Evolutionary conservation across 345 rosid genomes (phyloP).

Genomic region (Lumnitzera racemosa): DNA sequence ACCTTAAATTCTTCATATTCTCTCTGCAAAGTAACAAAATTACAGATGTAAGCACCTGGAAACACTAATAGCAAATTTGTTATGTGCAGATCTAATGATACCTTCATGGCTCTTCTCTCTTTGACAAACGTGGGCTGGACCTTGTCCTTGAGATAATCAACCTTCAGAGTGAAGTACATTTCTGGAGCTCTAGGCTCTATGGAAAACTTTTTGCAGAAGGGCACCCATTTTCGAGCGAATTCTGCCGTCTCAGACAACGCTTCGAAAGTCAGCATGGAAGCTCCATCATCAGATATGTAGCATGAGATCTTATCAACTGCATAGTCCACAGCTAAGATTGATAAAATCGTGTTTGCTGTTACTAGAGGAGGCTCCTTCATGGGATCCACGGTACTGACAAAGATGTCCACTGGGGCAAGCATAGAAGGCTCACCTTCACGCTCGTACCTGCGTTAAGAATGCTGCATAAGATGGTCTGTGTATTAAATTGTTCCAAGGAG

Average conservation of each 20-base stretch:
- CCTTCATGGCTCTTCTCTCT: constrained; percentile 98
- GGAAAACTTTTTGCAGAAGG: constrained; percentile 64
- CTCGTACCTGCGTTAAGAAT: constrained; percentile 53
- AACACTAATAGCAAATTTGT: background rate
- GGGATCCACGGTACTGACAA: constrained; percentile 97
- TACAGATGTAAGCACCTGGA: background rate
- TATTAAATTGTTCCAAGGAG: too few species aligned
- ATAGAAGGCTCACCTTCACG: constrained; percentile 80
- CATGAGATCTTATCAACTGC: constrained; percentile 92
- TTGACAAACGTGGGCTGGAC: constrained; percentile 92
- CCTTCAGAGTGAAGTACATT: constrained; percentile 61
- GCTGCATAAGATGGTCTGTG: background rate
- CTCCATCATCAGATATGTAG: constrained; percentile 93
- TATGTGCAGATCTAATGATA: constrained; percentile 10
- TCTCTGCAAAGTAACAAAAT: constrained; percentile 37
- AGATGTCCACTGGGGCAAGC: constrained; percentile 83
- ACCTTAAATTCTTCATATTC: constrained; percentile 97
- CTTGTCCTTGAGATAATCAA: constrained; percentile 96
- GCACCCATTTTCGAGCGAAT: constrained; percentile 85
- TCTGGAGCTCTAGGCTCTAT: constrained; percentile 80
- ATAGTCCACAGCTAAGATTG: constrained; percentile 93
- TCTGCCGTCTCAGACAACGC: constrained; percentile 75
- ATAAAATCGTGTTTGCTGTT: constrained; percentile 77
- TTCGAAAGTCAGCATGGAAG: constrained; percentile 94
- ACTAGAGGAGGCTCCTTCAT: constrained; percentile 99